Evolutionary conservation across 768 basidiomycete genomes (phyloP), one percentile per base, ranked within the genome.

Genomic region (Suillus luteus): DNA sequence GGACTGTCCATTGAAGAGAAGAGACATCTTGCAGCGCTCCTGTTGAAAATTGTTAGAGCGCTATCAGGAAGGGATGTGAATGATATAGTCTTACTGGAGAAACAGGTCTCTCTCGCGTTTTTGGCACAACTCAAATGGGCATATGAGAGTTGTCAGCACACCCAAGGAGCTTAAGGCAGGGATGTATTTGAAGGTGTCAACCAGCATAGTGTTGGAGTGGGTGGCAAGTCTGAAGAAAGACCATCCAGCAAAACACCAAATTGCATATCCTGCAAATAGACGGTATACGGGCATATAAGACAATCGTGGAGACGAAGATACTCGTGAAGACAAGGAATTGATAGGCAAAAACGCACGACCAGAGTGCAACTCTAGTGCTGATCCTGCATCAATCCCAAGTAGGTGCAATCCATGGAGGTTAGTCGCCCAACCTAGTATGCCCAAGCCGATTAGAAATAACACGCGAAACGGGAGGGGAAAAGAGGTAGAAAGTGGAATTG

Each of bases 401-500:
- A 82, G 67, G 66, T 89, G 81, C 54, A 99, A 86, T 57, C 91
- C 85, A 75, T 99, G 96, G 8, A 99, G 77, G 76, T 99, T 99
- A 40, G 89, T 87, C 0, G 95, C 95, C 95, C 96, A 99, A 66
- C 89, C 89, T 5, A 96, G 79, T 62, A 95, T 85, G 12, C 93
- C 95, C 40, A 93, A 69, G 22, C 92, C 90, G 61, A 86, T 81
- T 63, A 97, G 82, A 67, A 86, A 84, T 63, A 97, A 84, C 31
- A 94, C 93, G 66, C 97, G 91, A 74, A 95, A 98, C 1, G 97
- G 96, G 1, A 99, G 83, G 12, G 97, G 96, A 72, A 96, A 91
- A 22, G 78, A 77, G 43, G 82, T 79, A 60, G 85, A 81, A 63
- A 86, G 79, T 51, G 81, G 76, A 54, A 81, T 73, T 66, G 86